Evolutionary conservation across 306 rosid species (phyloP).

Genomic region (Trifolium dubium): DNA sequence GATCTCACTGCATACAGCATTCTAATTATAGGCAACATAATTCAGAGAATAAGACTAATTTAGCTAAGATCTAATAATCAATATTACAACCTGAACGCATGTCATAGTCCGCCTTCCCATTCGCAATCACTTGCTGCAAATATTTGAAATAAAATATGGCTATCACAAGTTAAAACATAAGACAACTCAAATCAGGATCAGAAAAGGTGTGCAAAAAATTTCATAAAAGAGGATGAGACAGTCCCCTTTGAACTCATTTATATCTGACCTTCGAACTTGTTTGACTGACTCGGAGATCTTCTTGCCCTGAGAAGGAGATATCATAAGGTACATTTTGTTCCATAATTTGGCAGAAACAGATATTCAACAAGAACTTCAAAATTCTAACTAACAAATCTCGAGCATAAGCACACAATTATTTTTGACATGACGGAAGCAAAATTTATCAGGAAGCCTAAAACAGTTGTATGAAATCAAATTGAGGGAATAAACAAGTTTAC

Average conservation of each 20-base stretch:
- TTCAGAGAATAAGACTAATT: conserved; percentile 25
- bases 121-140: conserved; percentile 66
- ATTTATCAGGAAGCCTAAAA: conserved; percentile 18
- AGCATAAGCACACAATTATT: conserved; percentile 26
- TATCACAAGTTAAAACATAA: conserved; percentile 23
- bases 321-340: conserved; percentile 50
- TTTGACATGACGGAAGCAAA: conserved; percentile 31
- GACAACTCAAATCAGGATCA: conserved; percentile 31
- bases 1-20: conserved; percentile 73
- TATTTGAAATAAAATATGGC: conserved; percentile 21
- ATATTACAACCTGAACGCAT: conserved; percentile 61
- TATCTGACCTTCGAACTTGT: conserved; percentile 71
- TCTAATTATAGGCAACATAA: conserved; percentile 30
- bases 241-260: conserved; percentile 19
- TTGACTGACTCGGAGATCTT: conserved; percentile 56
- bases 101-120: conserved; percentile 72
- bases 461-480: conserved; percentile 12
- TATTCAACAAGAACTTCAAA: conserved; percentile 27
- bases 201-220: conserved; percentile 23
- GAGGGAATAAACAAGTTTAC: conserved; percentile 15
- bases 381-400: conserved; percentile 1
- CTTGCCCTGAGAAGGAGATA: conserved; percentile 54
- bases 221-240: conserved; percentile 27
- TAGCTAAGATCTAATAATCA: conserved; percentile 28
- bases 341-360: conserved; percentile 42